Base-by-base conservation (phyloP, 1,139 yeast genomes). In the Suhomyces terraborum region DNA sequence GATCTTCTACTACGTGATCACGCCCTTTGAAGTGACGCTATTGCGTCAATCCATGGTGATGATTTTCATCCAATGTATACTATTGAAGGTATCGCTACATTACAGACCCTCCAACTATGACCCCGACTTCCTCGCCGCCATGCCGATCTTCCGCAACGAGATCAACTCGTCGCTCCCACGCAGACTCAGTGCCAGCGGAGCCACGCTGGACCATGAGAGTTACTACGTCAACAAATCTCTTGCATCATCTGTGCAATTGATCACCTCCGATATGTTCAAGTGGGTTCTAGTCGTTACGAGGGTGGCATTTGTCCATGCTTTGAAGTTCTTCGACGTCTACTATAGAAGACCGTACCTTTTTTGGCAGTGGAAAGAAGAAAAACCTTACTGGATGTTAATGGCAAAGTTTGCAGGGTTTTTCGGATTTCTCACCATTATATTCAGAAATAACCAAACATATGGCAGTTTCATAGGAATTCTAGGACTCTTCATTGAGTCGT, bases 351-450 rank as follows among this genome's bases (percentile, higher is more conserved):
- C 91, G 1, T 73, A 69, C 39, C 63, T 73, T 28, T 87, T 88
- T 55, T 88, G 97, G 96, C 95, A 88, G 61, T 88, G 96, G 96
- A 71, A 76, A 47, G 71, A 79, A 6, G 77, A 80, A 41, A 55
- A 47, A 3, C 64, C 62, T 16, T 88, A 81, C 62, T 87, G 95
- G 95, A 70, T 64, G 50, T 88, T 84, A 55, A 54, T 88, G 6
- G 54, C 61, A 0, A 55, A 64, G n/a, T 84, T 85, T 49, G 52
- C 78, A 1, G 52, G 59, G 0, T 38, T 58, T 1, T 61, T 81
- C 21, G 59, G 67, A 0, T 44, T 70, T 2, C 49, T 78, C 12
- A 84, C 88, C 10, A 33, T 70, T 0, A 19, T 75, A 0, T 66
- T 83, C 34, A 67, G 69, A 36, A 55, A 55, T 26, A 67, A 56